Evolutionary conservation across 345 rosid genomes (phyloP).

Genomic region (Bruguiera sexangula): DNA sequence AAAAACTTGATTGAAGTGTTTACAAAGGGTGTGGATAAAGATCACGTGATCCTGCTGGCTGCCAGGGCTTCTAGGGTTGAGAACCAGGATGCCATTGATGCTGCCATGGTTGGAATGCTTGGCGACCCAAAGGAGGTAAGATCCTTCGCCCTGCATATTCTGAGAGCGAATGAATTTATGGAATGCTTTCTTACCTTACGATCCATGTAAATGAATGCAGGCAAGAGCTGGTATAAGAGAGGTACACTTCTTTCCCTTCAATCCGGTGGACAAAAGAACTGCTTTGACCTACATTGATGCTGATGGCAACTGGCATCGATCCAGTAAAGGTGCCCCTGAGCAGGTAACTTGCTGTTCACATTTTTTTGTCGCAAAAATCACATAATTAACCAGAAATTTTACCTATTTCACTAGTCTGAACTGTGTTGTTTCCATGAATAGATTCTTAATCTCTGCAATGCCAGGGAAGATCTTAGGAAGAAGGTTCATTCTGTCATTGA

Average conservation of each 20-base stretch:
- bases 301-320: conserved; percentile 70
- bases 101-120: conserved; percentile 82
- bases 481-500: conserved; percentile 58
- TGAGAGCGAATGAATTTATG: background rate
- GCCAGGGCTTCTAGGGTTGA: conserved; percentile 85
- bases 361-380: background rate
- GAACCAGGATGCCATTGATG: conserved; percentile 91
- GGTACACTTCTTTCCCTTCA: conserved; percentile 77
- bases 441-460: conserved; percentile 59
- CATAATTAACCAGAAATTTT: background rate
- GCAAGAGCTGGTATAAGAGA: conserved; percentile 75
- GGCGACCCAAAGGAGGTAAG: conserved; percentile 79
- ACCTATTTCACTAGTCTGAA: background rate
- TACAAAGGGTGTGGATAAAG: conserved; percentile 59
- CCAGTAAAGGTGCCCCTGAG: conserved; percentile 94
- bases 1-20: conserved; percentile 70
- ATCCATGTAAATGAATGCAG: conserved; percentile 24
- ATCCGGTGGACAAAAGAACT: conserved; percentile 82
- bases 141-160: background rate
- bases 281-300: conserved; percentile 70
- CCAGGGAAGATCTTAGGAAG: conserved; percentile 54
- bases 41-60: conserved; percentile 60
- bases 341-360: conserved; percentile 40
- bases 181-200: background rate
- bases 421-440: conserved; percentile 19